These are phyloP conservation scores for Cladophialophora bantiana DNA, from an alignment of 2,329 filamentous ascomycete genomes.

Conservation along the genomic window DNA sequence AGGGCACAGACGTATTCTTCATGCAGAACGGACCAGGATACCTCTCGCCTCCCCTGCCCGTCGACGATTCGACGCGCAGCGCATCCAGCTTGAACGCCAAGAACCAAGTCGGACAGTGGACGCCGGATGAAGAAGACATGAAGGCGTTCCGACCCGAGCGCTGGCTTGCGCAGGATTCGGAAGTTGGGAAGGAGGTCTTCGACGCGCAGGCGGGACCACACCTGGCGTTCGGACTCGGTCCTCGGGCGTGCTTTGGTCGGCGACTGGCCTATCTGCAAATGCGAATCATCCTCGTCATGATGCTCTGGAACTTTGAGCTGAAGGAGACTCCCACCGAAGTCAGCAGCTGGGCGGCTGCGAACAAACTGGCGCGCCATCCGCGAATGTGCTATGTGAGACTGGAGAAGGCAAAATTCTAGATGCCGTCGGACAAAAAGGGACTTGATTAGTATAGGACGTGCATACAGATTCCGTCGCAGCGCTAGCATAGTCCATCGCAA, in stretches of 20 bases:
- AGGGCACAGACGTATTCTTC: conserved; percentile 48
- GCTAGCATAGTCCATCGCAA: background rate
- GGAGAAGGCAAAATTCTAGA: conserved; percentile 9
- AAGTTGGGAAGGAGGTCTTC: conserved; percentile 43
- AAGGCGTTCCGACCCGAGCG: conserved; percentile 49
- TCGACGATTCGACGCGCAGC: conserved; percentile 45
- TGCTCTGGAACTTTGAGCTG: conserved; percentile 52
- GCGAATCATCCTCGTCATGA: conserved; percentile 47
- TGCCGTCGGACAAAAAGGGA: background rate
- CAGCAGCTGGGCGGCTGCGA: conserved; percentile 14
- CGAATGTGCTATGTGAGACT: conserved; percentile 26
- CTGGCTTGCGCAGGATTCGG: conserved; percentile 47
- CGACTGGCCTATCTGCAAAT: conserved; percentile 49
- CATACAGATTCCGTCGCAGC: background rate
- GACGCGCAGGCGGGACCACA: conserved; percentile 47
- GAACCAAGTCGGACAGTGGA: conserved; percentile 40
- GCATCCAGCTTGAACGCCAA: conserved; percentile 42
- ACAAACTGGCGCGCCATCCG: conserved; percentile 10
- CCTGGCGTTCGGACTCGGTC: conserved; percentile 48
- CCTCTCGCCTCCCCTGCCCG: conserved; percentile 31
- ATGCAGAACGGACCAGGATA: conserved; percentile 37
- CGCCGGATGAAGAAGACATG: conserved; percentile 40
- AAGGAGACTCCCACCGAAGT: conserved; percentile 40
- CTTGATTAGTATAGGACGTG: background rate
- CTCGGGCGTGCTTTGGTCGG: conserved; percentile 49